Evolutionary conservation across 2,329 filamentous ascomycete genomes (phyloP), one percentile per base, ranked within the genome.

Genomic region (Sporothrix pallida): DNA sequence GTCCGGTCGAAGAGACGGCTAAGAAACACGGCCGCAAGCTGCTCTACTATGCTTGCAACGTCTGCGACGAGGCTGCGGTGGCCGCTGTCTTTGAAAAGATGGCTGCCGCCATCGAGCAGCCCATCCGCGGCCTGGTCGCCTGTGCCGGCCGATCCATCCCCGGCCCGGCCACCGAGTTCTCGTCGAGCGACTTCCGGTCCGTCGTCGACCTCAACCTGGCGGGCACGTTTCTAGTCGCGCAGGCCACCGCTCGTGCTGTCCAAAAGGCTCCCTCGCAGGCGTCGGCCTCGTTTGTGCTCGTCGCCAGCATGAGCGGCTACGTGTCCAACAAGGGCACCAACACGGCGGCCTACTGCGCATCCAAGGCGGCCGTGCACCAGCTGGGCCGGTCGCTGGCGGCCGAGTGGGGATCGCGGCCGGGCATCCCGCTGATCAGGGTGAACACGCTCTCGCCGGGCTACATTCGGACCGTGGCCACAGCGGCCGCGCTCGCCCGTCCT

Each of bases 121-220:
- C 81, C 0, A 73, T 83, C 15, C 76, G 79, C 0, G 81, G 81
- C 0, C 73, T 83, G 0, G 78, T 82, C 0, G 73, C 76, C 23
- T 82, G 80, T 26, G 81, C 81, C 2, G 81, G 80, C 3, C 71
- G 82, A 0, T 80, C 56, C 0, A 76, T 76, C 4, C 78, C 78
- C 7, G 80, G 75, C 0, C 78, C 79, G 0, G 76, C 81, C 0
- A n/a, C n/a, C 3, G 42, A 48, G 2, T 71, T 46, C 23, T 23
- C 70, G n/a, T 56, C 46, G 2, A 82, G 84, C 1, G 84, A 91
- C 76, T 94, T 89, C 86, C 86, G 89, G 6, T 85, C 86, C 44
- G 87, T 91, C 0, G 78, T 94, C 26, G 91, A 93, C 72, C 87
- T 94, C 78, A 95, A 95, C 78, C 88, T 90, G 0, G 92, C 90